Conservation (phyloP, 2,329 filamentous ascomycete species). For the Cryphonectria parasitica region DNA sequence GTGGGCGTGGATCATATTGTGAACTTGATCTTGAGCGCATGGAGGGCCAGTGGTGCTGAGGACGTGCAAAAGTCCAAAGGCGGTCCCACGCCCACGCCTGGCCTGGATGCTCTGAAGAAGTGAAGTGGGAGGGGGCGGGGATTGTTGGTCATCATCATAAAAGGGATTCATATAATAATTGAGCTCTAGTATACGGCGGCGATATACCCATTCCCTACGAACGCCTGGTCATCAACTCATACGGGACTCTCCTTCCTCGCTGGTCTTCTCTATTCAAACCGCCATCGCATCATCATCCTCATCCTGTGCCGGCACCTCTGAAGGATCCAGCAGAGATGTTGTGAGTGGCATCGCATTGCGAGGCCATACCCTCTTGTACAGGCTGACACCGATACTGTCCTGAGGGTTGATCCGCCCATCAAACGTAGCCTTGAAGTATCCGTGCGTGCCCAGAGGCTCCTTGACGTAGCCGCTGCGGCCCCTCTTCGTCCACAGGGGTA, state of each 20-base stretch:
- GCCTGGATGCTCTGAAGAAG: conserved; percentile 46
- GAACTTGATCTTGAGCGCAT: conserved; percentile 85
- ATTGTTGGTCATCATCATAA: neutral
- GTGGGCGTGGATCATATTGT: conserved; percentile 86
- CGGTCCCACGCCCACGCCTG: conserved; percentile 61
- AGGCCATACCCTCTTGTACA: conserved; percentile 87
- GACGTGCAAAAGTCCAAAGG: conserved; percentile 57
- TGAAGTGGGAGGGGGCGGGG: neutral
- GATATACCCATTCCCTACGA: conserved; percentile 12
- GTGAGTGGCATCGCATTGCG: conserved; percentile 60
- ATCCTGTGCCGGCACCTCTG: conserved; percentile 28
- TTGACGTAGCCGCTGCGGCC: conserved; percentile 91
- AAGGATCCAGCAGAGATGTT: conserved; percentile 46
- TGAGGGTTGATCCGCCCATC: conserved; percentile 95
- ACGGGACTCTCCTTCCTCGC: conserved; percentile 1
- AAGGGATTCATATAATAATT: conserved; percentile 17
- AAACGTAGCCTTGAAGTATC: conserved; percentile 99
- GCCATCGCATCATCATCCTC: conserved; percentile 43
- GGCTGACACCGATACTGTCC: conserved; percentile 87
- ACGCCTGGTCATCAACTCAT: conserved; percentile 28
- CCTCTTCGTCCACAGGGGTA: conserved; percentile 91
- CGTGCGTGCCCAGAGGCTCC: conserved; percentile 92
- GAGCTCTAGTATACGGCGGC: conserved; percentile 11
- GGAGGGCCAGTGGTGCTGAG: conserved; percentile 86
- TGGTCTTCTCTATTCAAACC: conserved; percentile 37